phyloP scores from a whole-genome alignment of 257 asterid species.

The Cordia subcordata region DNA sequence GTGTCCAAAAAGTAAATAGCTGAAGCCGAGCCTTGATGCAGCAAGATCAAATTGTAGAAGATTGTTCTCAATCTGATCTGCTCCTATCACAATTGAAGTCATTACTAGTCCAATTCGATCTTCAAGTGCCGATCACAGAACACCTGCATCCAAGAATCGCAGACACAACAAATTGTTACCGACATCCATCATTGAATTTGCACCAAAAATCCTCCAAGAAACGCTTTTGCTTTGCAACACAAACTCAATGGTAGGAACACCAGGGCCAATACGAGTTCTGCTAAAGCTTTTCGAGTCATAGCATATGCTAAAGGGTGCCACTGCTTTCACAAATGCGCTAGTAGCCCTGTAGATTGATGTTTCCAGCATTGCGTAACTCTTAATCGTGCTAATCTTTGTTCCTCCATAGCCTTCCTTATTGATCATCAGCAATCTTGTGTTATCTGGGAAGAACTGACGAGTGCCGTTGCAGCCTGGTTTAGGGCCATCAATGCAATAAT shows the following conservation, averaged over 20 bases:
- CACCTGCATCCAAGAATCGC: conserved; percentile 18
- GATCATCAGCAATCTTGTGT: conserved; percentile 24
- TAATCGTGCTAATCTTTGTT: conserved; percentile 1
- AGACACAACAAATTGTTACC: conserved; percentile 12
- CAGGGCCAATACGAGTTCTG: conserved; percentile 6
- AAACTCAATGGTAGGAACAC: conserved; percentile 18
- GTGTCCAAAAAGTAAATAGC: conserved; percentile 26
- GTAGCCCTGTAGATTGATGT: conserved; percentile 14
- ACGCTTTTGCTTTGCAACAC: conserved; percentile 12
- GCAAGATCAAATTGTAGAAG: conserved; percentile 16
- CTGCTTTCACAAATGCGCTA: conserved; percentile 6
- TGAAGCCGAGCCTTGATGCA: conserved; percentile 35
- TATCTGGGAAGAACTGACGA: conserved; percentile 33
- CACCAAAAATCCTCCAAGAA: conserved; percentile 30
- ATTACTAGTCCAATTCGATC: too few relatives aligned
- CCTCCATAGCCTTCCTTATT: conserved; percentile 1
- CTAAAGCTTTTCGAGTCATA: neutral
- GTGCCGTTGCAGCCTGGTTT: conserved; percentile 60
- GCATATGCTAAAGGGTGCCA: conserved; percentile 20
- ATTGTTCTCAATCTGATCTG: conserved; percentile 14
- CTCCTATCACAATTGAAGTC: conserved; percentile 19
- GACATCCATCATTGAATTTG: conserved; percentile 33
- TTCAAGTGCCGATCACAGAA: too few relatives aligned
- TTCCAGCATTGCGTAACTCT: conserved; percentile 6
- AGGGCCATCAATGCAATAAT: conserved; percentile 35